Evolutionary conservation across 306 rosid genomes (phyloP).

Genomic region (Biancaea sappan): DNA sequence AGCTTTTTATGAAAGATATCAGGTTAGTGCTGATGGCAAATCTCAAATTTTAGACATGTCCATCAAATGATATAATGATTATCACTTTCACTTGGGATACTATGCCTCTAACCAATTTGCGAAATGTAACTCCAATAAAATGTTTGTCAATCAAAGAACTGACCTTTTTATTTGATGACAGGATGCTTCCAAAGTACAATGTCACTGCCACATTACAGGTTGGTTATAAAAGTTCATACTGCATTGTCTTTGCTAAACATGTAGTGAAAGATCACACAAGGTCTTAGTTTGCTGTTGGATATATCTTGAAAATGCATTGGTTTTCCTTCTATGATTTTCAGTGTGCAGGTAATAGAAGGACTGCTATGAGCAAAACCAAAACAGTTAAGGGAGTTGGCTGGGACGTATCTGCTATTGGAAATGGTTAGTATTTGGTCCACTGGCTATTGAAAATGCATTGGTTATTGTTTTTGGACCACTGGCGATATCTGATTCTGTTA

Average conservation of each 20-base stretch:
- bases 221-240: neutral
- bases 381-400: conserved; percentile 91
- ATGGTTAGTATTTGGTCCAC: conserved; percentile 68
- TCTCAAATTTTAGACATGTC: neutral
- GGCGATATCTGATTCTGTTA: neutral
- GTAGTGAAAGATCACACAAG: neutral
- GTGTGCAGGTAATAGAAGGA: conserved; percentile 98
- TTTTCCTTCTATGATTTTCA: conserved; percentile 36
- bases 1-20: conserved; percentile 76
- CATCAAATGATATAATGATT: neutral
- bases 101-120: neutral
- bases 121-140: neutral
- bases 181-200: conserved; percentile 84
- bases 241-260: conserved; percentile 11
- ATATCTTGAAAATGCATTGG: conserved; percentile 14
- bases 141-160: neutral
- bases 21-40: conserved; percentile 48
- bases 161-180: conserved; percentile 43
- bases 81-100: neutral
- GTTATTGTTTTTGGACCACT: conserved; percentile 7
- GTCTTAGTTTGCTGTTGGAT: conserved; percentile 18
- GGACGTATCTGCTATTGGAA: conserved; percentile 95
- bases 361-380: conserved; percentile 88
- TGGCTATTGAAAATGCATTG: too few species aligned
- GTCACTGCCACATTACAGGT: conserved; percentile 93